Evolutionary conservation across 179 eudicot species (phyloP).

Genomic region (Kewa caespitosa): DNA sequence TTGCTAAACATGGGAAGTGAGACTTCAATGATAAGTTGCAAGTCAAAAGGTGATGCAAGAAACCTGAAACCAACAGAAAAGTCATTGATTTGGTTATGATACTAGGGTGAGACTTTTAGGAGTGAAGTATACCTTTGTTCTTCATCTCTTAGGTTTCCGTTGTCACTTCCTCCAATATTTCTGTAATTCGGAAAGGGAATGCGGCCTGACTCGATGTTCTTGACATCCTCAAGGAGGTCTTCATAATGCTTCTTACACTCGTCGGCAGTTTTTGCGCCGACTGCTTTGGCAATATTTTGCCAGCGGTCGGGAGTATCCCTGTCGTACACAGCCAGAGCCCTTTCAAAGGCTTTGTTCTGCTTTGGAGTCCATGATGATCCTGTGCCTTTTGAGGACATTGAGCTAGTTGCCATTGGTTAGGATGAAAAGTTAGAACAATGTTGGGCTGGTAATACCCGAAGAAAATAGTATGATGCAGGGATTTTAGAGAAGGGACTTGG

Average conservation of each 20-base stretch:
- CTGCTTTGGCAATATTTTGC: conserved; percentile 75
- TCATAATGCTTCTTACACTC: conserved; percentile 81
- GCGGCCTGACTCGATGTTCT: conserved; percentile 67
- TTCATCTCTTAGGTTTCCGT: conserved; percentile 34
- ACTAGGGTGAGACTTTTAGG: not conserved
- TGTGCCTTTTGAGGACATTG: conserved; percentile 28
- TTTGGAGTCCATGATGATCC: conserved; percentile 59
- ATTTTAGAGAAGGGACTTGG: not conserved
- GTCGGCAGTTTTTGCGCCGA: conserved; percentile 73
- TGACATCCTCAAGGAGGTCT: conserved; percentile 61
- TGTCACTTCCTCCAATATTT: conserved; percentile 3
- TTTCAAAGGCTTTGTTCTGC: conserved; percentile 90
- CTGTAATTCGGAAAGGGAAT: conserved; percentile 46
- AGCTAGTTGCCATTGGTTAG: conserved; percentile 33
- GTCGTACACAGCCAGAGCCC: conserved; percentile 78
- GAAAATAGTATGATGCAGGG: not conserved
- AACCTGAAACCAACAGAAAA: conserved; percentile 18
- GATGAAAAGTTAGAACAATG: not conserved
- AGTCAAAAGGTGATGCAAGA: conserved; percentile 4
- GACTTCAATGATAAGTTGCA: not conserved
- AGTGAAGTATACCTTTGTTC: conserved; percentile 44
- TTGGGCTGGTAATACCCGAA: not conserved
- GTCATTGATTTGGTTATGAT: conserved; percentile 3
- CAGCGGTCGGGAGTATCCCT: conserved; percentile 89
- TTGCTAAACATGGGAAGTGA: conserved; percentile 16